Evolutionary conservation across 2,329 filamentous ascomycete species (phyloP).

Genomic region (Sclerotinia nivalis): DNA sequence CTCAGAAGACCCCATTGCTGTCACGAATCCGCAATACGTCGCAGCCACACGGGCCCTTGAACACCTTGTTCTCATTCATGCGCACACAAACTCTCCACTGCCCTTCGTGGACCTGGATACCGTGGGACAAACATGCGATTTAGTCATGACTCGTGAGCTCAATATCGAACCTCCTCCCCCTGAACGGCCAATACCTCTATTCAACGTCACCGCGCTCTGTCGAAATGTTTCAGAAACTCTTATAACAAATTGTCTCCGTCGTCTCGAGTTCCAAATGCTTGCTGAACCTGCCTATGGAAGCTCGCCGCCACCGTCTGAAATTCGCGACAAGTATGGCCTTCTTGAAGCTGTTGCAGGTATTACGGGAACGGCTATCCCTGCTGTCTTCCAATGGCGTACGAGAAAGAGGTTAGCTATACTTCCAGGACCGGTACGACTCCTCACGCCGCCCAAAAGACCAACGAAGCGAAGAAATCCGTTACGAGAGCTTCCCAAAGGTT

Average conservation of each 20-base stretch:
- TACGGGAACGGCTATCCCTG: constrained; percentile 16
- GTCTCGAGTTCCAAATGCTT: constrained; percentile 3
- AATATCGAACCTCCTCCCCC: background rate
- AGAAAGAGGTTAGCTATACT: background rate
- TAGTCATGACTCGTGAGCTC: background rate
- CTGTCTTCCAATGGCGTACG: background rate
- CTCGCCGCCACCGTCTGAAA: constrained; percentile 1
- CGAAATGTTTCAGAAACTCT: constrained; percentile 19
- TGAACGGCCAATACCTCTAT: background rate
- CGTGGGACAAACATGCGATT: constrained; percentile 10
- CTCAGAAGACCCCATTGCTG: constrained; percentile 9
- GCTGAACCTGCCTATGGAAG: constrained; percentile 10
- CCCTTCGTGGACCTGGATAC: constrained; percentile 11
- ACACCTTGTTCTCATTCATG: constrained; percentile 17
- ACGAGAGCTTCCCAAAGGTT: background rate
- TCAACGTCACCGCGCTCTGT: constrained; percentile 5
- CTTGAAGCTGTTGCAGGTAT: constrained; percentile 11
- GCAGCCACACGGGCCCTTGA: constrained; percentile 20
- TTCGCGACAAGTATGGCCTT: background rate
- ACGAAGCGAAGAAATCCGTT: background rate
- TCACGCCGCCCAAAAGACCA: background rate
- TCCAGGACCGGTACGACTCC: background rate
- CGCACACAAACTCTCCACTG: background rate
- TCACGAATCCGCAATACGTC: constrained; percentile 22
- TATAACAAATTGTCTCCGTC: constrained; percentile 17